Base-by-base conservation (phyloP, 2,329 filamentous ascomycete species). In the Thelonectria discophora region DNA sequence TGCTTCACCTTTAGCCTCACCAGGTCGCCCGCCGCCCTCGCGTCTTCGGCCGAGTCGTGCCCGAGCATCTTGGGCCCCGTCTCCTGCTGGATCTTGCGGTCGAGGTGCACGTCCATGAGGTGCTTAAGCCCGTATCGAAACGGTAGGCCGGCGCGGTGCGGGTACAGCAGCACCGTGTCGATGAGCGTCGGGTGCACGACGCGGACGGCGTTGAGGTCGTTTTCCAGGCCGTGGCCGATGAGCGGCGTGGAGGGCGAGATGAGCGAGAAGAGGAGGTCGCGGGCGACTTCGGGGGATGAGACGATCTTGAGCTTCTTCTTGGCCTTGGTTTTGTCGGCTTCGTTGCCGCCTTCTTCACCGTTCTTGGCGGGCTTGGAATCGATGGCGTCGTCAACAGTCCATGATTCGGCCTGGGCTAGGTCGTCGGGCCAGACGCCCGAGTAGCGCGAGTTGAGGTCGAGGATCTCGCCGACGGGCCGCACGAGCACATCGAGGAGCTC, bases 1-100 rank as follows among this genome's bases (percentile, higher is more conserved):
- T 90, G 83, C 54, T 81, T 84, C 6, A 96, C 83, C 75, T 88
- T 91, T 51, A 88, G 82, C 48, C 90, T 82, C 0, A 97, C 91
- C 53, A 99, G 77, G 62, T 98, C 93, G 0, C 94, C 95, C 0
- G 96, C 94, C 0, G 94, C 92, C 48, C 90, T 85, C 0, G 95
- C 93, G 73, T 99, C 95, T 75, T 99, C 95, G 24, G 90, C 90
- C 24, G 92, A 97, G 78, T 99, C 95, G 76, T 99, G 95, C 0
- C 95, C 95, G 18, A 80, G 69, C 18, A 80, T 75, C 46, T 79
- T 76, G 3, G 76, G 77, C 0, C 76, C 78, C 65, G 61, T 85
- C 45, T 89, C 90, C 37, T 87, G 87, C 76, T 99, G 95, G 39
- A 99, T 97, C 55, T 89, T 86, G 24, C 89, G 84, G 58, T 88